Evolutionary conservation across 2,329 filamentous ascomycete species (phyloP), one percentile per base, ranked within the genome.

Genomic region (Gaeumannomyces tritici): DNA sequence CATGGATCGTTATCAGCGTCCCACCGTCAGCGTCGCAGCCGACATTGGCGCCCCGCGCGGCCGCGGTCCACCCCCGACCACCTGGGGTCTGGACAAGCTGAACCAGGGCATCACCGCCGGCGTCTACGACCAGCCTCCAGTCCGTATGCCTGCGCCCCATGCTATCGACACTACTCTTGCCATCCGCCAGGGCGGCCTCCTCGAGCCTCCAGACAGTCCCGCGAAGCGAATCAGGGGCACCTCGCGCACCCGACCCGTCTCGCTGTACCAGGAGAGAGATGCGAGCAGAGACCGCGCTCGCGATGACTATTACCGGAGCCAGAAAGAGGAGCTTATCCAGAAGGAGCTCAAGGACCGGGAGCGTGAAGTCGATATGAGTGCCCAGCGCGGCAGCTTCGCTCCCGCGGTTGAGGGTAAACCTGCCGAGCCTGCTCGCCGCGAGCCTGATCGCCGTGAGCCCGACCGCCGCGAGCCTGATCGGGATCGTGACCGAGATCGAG

Each of bases 81-180:
- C 85, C 3, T 80, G 88, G 67, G 89, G 87, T 0, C 85, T 91
- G 66, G 89, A 91, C 67, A 89, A 85, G 73, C 83, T 90, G 65
- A 83, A 83, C 67, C 77, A 82, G 63, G 69, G 68, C 21, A 62
- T 73, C 8, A 70, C 70, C 3, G 67, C 72, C 21, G 72, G 73
- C 6, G 69, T 75, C 8, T 84, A 83, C 65, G 80, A 83, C 28
- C 71, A 78, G 31, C 74, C 80, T 7, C 73, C 74, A 0, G 72
- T 74, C 56, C 78, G 80, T 60, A 75, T 80, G 69, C 77, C 82
- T 21, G 73, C 81, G 18, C 76, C 78, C 0, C 77, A 61, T 33
- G 28, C 79, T 9, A 68, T 74, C 29, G 77, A 73, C n/a, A 74
- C 77, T 4, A 70, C 73, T 18, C 71, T 75, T 6, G 74, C 76